phyloP scores from a whole-genome alignment of 2,329 filamentous ascomycete species.

The Talaromyces albobiverticillius region DNA sequence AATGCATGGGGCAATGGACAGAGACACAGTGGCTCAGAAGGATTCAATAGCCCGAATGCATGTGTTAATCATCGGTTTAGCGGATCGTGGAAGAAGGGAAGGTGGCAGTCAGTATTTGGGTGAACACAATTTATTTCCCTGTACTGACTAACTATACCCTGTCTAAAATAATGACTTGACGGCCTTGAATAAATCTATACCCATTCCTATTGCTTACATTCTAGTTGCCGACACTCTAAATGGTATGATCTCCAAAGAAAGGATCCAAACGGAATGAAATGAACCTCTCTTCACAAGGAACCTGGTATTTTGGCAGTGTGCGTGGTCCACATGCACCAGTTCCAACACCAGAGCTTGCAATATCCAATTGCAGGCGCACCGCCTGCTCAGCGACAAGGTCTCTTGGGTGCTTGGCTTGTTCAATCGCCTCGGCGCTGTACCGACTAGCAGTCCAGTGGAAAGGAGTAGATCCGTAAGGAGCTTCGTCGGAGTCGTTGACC shows the following conservation, averaged over 20 bases:
- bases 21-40: slow-evolving; percentile 29
- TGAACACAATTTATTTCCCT: slow-evolving; percentile 14
- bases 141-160: not conserved
- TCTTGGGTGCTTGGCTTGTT: slow-evolving; percentile 19
- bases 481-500: not conserved
- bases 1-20: slow-evolving; percentile 53
- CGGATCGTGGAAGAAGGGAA: slow-evolving; percentile 31
- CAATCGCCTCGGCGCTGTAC: slow-evolving; percentile 17
- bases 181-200: too few relatives aligned
- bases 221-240: too few relatives aligned
- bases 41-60: slow-evolving; percentile 25
- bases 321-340: slow-evolving; percentile 9
- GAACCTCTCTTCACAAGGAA: not conserved
- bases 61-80: slow-evolving; percentile 35
- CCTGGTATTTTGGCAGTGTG: not conserved
- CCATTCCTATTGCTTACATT: too few relatives aligned
- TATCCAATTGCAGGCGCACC: slow-evolving; percentile 20
- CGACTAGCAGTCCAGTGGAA: slow-evolving; percentile 21
- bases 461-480: not conserved
- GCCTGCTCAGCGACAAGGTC: slow-evolving; percentile 19
- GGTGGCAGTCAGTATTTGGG: slow-evolving; percentile 29
- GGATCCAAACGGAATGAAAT: slow-evolving; percentile 5
- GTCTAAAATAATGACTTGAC: too few relatives aligned
- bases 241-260: not conserved
- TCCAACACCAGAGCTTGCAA: slow-evolving; percentile 12